These are phyloP conservation scores for Solanum gandarillasii DNA, from an alignment of 257 asterid genomes.

Conservation along the genomic window DNA sequence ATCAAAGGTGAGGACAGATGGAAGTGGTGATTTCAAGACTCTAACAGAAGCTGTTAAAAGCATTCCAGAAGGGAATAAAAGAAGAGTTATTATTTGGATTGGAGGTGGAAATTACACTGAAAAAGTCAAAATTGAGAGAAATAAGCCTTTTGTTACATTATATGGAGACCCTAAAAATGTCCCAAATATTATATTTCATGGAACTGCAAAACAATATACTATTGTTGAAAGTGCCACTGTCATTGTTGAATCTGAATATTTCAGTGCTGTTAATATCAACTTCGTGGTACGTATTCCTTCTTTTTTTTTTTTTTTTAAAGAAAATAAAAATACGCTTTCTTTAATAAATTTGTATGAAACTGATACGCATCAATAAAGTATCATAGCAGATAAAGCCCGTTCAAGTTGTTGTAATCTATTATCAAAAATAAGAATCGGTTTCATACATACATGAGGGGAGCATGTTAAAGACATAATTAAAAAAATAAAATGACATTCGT, in stretches of 20 bases:
- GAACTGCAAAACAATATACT: no score
- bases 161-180: no score
- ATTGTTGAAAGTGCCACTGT: conserved; percentile 39
- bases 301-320: background rate
- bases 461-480: background rate
- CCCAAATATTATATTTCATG: no score
- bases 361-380: background rate
- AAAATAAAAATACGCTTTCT: background rate
- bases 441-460: no score
- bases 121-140: no score
- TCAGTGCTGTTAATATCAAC: conserved; percentile 41
- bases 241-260: conserved; percentile 37
- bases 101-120: conserved; percentile 58
- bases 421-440: background rate
- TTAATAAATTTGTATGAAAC: background rate
- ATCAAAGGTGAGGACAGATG: conserved; percentile 14
- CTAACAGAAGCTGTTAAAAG: conserved; percentile 42
- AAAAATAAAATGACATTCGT: no score
- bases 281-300: conserved; percentile 31
- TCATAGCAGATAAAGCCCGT: background rate
- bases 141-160: no score
- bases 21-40: conserved; percentile 59
- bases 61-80: conserved; percentile 34
- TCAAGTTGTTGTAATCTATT: background rate
- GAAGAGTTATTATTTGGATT: conserved; percentile 36